Conservation (phyloP, 345 rosid species). For the Abelmoschus esculentus region DNA sequence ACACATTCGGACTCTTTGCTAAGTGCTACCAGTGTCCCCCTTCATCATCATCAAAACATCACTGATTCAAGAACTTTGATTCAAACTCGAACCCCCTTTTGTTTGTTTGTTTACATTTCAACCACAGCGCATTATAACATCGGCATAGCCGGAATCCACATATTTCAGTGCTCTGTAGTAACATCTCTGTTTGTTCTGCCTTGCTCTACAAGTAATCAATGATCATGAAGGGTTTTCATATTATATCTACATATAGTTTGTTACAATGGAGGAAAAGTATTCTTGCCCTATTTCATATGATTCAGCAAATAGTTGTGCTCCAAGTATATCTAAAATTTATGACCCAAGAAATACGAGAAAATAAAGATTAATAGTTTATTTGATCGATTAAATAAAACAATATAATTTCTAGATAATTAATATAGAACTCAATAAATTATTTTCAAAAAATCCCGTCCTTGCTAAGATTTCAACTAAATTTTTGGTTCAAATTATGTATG, state of each 20-base stretch:
- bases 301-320: too few species aligned
- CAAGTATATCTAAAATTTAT: too few species aligned
- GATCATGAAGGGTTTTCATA: background rate
- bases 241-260: background rate
- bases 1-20: conserved; percentile 61
- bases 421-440: too few species aligned
- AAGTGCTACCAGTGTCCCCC: conserved; percentile 33
- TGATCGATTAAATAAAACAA: too few species aligned
- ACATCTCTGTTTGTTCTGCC: background rate
- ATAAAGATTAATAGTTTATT: too few species aligned
- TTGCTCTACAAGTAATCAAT: conserved; percentile 1
- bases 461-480: too few species aligned
- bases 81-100: background rate
- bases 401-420: too few species aligned
- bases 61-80: conserved; percentile 12
- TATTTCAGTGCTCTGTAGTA: conserved; percentile 9
- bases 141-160: background rate
- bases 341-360: too few species aligned
- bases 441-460: too few species aligned
- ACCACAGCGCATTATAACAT: background rate
- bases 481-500: too few species aligned
- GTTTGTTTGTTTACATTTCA: background rate
- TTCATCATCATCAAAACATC: conserved; percentile 23
- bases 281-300: too few species aligned
- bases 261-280: background rate